Conservation (phyloP, 2,329 filamentous ascomycete genomes). For the Monosporascus ibericus region DNA sequence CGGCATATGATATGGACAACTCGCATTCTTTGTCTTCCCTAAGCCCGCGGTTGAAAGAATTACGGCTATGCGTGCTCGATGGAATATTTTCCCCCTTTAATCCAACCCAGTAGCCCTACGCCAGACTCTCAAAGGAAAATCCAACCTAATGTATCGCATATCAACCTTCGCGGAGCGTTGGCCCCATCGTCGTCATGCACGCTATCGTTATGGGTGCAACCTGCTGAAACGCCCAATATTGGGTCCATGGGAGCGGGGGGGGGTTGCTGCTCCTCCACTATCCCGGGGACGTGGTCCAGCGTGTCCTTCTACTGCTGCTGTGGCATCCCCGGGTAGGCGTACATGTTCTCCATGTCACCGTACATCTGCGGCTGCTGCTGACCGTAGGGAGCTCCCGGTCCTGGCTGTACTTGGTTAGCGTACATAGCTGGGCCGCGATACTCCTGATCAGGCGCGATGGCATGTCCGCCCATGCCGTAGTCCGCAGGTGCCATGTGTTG, state of each 20-base stretch:
- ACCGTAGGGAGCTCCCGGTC: conserved; percentile 65
- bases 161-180: conserved; percentile 11
- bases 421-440: conserved; percentile 84
- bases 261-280: neutral
- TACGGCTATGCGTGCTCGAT: conserved; percentile 1
- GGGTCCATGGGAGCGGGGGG: too few species aligned
- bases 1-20: neutral
- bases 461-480: conserved; percentile 57
- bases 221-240: neutral
- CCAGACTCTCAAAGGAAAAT: conserved; percentile 12
- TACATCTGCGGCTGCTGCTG: conserved; percentile 78
- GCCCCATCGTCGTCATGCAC: conserved; percentile 10
- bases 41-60: neutral
- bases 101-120: conserved; percentile 9
- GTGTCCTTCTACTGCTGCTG: conserved; percentile 54
- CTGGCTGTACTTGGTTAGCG: conserved; percentile 68
- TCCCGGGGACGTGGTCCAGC: conserved; percentile 3
- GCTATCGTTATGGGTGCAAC: neutral
- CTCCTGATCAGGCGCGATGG: conserved; percentile 63
- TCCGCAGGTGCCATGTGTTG: conserved; percentile 51
- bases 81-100: conserved; percentile 3
- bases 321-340: conserved; percentile 73
- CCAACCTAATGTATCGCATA: conserved; percentile 6
- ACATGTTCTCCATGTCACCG: conserved; percentile 76
- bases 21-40: conserved; percentile 12